Percentiles rank a stretch among this genome's conserved stretches.
phyloP scores from a whole-genome alignment of 805 yeast genomes.

The Groenewaldozyma tartarivorans region DNA sequence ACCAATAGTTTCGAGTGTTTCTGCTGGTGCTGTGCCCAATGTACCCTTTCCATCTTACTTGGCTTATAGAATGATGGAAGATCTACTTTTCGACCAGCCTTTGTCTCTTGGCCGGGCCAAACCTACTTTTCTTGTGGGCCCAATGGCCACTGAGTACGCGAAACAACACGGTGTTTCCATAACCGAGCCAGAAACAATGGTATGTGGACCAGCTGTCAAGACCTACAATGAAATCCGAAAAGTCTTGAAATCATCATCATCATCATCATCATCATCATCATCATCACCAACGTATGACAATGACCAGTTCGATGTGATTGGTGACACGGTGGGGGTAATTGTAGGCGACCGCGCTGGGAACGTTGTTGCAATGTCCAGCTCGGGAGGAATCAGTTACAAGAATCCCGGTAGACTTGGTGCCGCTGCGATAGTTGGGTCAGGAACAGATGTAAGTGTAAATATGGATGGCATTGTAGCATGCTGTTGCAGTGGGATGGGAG shows the following conservation, averaged over 20 bases:
- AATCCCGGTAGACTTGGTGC: constrained; percentile 33
- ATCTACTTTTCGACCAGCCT: background rate
- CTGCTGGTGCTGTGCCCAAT: constrained; percentile 24
- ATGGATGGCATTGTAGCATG: constrained; percentile 12
- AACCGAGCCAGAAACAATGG: too few relatives aligned
- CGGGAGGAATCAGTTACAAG: constrained; percentile 32
- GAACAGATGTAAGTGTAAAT: constrained; percentile 17
- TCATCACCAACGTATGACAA: background rate
- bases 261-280: background rate
- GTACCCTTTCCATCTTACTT: background rate
- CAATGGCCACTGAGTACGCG: constrained; percentile 27
- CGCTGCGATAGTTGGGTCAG: constrained; percentile 33
- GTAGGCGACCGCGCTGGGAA: constrained; percentile 20
- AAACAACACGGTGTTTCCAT: constrained; percentile 8
- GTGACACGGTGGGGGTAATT: constrained; percentile 34
- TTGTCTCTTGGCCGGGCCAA: constrained; percentile 10
- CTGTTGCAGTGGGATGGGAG: constrained; percentile 33
- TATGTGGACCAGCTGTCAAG: constrained; percentile 1
- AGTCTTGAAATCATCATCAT: background rate
- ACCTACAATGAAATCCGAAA: background rate
- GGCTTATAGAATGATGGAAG: background rate
- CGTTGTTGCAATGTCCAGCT: constrained; percentile 27
- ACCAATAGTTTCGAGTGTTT: constrained; percentile 28
- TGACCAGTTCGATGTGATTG: constrained; percentile 9
- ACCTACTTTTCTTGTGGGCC: constrained; percentile 26